Base-by-base conservation (phyloP, 495 filamentous ascomycete species). In the Podospora tetraspora region DNA sequence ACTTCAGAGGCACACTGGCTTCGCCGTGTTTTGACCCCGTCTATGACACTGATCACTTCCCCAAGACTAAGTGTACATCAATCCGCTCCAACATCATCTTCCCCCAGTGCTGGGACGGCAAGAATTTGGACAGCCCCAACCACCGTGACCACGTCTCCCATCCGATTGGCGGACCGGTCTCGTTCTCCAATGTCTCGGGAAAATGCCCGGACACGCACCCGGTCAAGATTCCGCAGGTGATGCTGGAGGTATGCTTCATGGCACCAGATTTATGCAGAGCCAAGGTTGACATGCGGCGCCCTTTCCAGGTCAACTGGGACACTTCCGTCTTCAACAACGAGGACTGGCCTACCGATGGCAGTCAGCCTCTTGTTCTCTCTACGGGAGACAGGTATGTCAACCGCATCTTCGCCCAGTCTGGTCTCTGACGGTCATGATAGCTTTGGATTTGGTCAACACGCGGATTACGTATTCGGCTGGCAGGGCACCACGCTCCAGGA, bases 31-130 rank as follows among this genome's bases (percentile, higher is more conserved):
- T 74, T 58, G 75, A 77, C 34, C 72, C 72, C 32, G 77, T 79
- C 43, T 68, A 78, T 34, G 81, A 83, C 69, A 77, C 77, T 9
- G 77, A 82, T 74, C 63, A 63, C 43, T 76, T 83, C 32, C 81
- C 81, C 9, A 72, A 57, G 29, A 77, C 74, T 59, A 67, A 72
- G 0, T 83, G 81, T 73, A 70, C 77, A 0, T 79, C 79, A 24
- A 84, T 85, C 66, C 81, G 82, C 62, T 80, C 82, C 27, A 83
- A 78, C 72, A 78, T 85, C 74, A 78, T 82, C 52, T 85, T 85
- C 69, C 83, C 83, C 3, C 79, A 84, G 74, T 85, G 83, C 80
- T 85, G 83, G 83, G 82, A 85, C 59, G 82, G 83, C 56, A 79
- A 80, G 75, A 84, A 84, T 70, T 74, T 84, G 32, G 83, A 85